These are phyloP conservation scores for Beta corolliflora DNA, from an alignment of 179 eudicot species.

Conservation along the genomic window DNA sequence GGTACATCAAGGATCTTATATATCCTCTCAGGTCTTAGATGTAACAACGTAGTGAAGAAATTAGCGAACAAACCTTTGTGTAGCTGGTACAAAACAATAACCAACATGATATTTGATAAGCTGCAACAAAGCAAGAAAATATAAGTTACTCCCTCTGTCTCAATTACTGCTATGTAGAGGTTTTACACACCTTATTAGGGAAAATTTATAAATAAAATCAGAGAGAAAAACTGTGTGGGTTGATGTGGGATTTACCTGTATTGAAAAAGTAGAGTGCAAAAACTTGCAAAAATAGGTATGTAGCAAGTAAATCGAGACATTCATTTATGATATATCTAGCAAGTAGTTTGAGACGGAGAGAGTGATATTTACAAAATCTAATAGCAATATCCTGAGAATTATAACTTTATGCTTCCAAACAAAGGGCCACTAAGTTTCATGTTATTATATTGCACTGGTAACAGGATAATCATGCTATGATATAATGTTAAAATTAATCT, in stretches of 20 bases:
- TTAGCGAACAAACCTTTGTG: neutral
- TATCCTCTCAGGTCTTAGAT: neutral
- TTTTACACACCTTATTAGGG: no score
- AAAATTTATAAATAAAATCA: no score
- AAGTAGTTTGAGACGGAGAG: no score
- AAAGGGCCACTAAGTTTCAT: neutral
- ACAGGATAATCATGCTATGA: neutral
- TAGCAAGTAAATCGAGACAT: no score
- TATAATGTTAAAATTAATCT: neutral
- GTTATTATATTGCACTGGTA: constrained; percentile 2
- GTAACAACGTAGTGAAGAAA: neutral
- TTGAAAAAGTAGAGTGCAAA: no score
- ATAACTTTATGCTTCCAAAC: neutral
- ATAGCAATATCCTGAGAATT: neutral
- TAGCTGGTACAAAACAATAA: neutral
- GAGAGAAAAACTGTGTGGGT: no score
- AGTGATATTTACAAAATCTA: neutral
- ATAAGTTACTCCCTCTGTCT: neutral
- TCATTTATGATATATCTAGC: no score
- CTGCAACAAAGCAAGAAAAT: neutral
- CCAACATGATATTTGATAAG: no score
- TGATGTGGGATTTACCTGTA: no score
- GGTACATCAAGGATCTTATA: neutral
- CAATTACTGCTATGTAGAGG: no score
- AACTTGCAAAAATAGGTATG: no score